A percentile compares a stretch with the other conserved stretches of the same genome.
phyloP scores from a whole-genome alignment of 805 yeast species.

The Kurtzmaniella cleridarum region DNA sequence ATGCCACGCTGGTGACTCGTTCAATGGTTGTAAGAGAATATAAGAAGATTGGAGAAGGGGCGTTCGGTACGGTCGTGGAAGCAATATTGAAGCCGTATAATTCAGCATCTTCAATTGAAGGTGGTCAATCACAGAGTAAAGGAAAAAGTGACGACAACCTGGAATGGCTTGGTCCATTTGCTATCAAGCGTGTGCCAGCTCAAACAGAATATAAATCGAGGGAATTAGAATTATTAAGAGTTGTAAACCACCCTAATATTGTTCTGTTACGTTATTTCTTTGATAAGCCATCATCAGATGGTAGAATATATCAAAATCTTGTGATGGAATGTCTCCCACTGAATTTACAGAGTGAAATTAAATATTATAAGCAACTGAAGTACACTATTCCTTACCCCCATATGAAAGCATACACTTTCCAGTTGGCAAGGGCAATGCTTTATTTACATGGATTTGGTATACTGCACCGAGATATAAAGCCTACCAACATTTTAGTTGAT shows the following conservation, averaged over 20 bases:
- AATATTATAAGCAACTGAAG: conserved; percentile 57
- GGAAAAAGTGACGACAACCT: conserved; percentile 5
- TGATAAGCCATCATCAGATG: conserved; percentile 63
- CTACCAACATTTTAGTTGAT: conserved; percentile 74
- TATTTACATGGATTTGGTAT: conserved; percentile 76
- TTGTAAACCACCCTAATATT: conserved; percentile 76
- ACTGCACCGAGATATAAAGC: conserved; percentile 81
- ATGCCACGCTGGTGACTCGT: conserved; percentile 44
- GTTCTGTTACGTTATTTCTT: conserved; percentile 65
- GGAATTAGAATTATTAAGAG: conserved; percentile 70
- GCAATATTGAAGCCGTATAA: conserved; percentile 46
- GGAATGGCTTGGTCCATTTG: conserved; percentile 74
- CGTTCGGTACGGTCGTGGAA: conserved; percentile 80
- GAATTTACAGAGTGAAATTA: conserved; percentile 70
- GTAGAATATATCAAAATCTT: conserved; percentile 67
- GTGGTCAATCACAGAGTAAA: conserved; percentile 7
- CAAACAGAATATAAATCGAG: conserved; percentile 82
- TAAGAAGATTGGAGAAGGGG: conserved; percentile 78
- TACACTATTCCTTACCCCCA: conserved; percentile 65
- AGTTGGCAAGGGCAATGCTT: conserved; percentile 77
- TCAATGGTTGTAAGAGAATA: conserved; percentile 69
- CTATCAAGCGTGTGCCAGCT: conserved; percentile 80
- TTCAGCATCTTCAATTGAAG: not conserved
- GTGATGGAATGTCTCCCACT: conserved; percentile 89
- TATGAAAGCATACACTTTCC: conserved; percentile 72